Base-by-base conservation (phyloP, 768 basidiomycete species). In the Pholiota conissans region DNA sequence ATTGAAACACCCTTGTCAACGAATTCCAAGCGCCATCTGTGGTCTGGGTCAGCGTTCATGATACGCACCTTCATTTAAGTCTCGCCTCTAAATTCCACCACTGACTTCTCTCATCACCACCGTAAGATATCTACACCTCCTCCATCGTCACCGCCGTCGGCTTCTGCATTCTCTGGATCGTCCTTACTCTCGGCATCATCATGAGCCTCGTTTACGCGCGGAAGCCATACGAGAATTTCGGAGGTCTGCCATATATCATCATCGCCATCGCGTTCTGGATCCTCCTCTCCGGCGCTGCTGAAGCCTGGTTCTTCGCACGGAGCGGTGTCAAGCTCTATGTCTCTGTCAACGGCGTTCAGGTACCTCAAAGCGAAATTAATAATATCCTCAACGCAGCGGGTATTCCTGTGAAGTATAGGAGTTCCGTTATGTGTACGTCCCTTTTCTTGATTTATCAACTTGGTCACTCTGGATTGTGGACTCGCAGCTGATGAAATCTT, bases 11-110 rank as follows among this genome's bases (percentile, higher is more conserved):
- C 9, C 35, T 52, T 1, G 3, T 39, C 4, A 24, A 34, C 1
- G 50, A 32, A 26, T 39, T 52, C 32, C 30, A 39, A 3, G 8
- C 34, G 6, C 34, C 34, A 4, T 32, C 50, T n/a, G 50, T 52
- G 13, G 50, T 52, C 35, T 52, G 50, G 50, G 50, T 52, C 13
- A 52, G 34, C 34, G 50, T 52, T 3, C 30, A 52, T n/a, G 34
- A 35, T 52, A 6, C 4, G 49, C 24, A 48, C 24, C 47, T 29
- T 7, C n/a, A 4, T 22, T 34, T 18, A n/a, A 13, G 7, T 37
- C 22, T 2, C 5, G 14, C 16, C 22, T 10, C 7, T 26, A 11
- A 22, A 52, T 11, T 16, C n/a, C n/a, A n/a, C n/a, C n/a, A n/a
- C n/a, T 7, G 9, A 9, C 20, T 16, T 8, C 35, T 16, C 24